These are phyloP conservation scores for Skeletonema grethae DNA, from an alignment of 108 stramenopile genomes.

Conservation along the genomic window DNA sequence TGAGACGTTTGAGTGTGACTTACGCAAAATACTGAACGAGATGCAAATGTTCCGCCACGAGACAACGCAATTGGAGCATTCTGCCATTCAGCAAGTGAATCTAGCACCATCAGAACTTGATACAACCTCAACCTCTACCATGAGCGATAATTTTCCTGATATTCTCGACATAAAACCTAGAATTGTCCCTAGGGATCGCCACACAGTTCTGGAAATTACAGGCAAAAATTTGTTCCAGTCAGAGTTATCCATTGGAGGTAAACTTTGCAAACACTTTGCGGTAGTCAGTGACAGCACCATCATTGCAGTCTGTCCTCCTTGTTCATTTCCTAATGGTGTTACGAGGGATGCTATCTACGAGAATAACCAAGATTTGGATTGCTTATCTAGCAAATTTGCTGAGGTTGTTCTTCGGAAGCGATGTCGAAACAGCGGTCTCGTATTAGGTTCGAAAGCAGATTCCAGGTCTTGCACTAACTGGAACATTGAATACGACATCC, in stretches of 20 bases:
- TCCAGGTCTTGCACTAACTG: constrained; percentile 15
- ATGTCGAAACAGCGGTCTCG: constrained; percentile 25
- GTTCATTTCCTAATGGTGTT: constrained; percentile 25
- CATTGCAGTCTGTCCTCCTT: constrained; percentile 64
- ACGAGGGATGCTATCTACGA: constrained; percentile 19
- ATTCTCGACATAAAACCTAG: constrained; percentile 27
- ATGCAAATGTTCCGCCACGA: constrained; percentile 55
- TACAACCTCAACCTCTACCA: background rate
- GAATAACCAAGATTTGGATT: constrained; percentile 8
- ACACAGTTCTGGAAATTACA: constrained; percentile 53
- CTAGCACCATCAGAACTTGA: background rate
- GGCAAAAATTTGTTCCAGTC: constrained; percentile 51
- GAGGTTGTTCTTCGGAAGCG: constrained; percentile 25
- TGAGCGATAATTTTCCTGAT: constrained; percentile 17
- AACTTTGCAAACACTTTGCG: constrained; percentile 27
- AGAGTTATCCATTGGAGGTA: constrained; percentile 49
- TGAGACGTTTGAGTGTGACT: constrained; percentile 58
- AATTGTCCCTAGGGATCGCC: constrained; percentile 35
- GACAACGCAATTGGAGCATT: background rate
- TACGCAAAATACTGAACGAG: constrained; percentile 64
- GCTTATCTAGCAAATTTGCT: constrained; percentile 33
- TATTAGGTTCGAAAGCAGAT: constrained; percentile 14
- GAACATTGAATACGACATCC: constrained; percentile 41
- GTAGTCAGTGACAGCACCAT: constrained; percentile 62
- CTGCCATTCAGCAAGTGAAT: background rate